These are phyloP conservation scores for Brettanomyces custersianus DNA, from an alignment of 805 yeast genomes.

Conservation along the genomic window DNA sequence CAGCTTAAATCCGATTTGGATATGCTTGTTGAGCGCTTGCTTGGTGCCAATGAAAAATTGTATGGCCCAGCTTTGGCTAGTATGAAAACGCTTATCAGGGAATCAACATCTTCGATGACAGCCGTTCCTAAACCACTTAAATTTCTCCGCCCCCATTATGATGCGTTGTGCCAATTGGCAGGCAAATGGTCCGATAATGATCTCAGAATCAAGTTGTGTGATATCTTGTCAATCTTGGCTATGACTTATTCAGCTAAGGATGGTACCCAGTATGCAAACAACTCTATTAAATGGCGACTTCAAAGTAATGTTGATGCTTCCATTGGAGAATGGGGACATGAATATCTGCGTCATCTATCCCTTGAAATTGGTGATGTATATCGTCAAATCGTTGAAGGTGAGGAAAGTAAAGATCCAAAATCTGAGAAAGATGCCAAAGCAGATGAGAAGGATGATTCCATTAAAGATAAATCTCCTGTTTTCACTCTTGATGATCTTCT, in stretches of 20 bases:
- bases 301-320: constrained; percentile 35
- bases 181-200: constrained; percentile 48
- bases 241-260: constrained; percentile 88
- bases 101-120: constrained; percentile 96
- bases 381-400: constrained; percentile 34
- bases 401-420: constrained; percentile 12
- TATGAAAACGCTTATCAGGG: constrained; percentile 71
- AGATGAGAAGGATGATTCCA: constrained; percentile 13
- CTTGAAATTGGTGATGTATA: constrained; percentile 88
- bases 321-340: constrained; percentile 94
- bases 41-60: constrained; percentile 40
- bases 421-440: not conserved
- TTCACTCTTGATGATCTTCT: constrained; percentile 31
- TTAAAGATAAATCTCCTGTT: constrained; percentile 11
- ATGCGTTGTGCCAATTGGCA: constrained; percentile 54
- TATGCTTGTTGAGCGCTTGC: constrained; percentile 70
- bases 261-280: constrained; percentile 40
- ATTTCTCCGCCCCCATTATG: constrained; percentile 83
- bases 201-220: constrained; percentile 57
- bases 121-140: constrained; percentile 99
- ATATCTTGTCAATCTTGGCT: constrained; percentile 83
- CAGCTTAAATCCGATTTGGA: constrained; percentile 83
- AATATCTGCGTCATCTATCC: constrained; percentile 91
- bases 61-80: constrained; percentile 57
- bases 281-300: constrained; percentile 73